Percentiles rank a stretch among this genome's conserved stretches.
These are phyloP conservation scores for Aspergillus quadrilineatus DNA, from an alignment of 2,329 filamentous ascomycete genomes.

Conservation along the genomic window DNA sequence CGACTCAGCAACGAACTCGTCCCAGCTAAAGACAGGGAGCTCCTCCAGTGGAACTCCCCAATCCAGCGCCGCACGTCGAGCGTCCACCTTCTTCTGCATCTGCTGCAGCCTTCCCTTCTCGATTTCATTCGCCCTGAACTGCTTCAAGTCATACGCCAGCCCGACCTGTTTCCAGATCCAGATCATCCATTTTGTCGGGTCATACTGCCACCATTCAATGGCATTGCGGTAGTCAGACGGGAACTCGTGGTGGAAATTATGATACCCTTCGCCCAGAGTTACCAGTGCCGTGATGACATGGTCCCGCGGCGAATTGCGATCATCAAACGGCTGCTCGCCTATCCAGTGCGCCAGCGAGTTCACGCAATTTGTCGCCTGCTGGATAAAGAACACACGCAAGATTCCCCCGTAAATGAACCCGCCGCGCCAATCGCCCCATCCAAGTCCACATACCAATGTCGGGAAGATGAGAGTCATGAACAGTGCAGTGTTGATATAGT, in stretches of 20 bases:
- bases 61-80: conserved; percentile 1
- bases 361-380: conserved; percentile 80
- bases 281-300: conserved; percentile 15
- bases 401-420: conserved; percentile 59
- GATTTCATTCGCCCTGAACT: conserved; percentile 16
- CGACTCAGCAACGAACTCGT: conserved; percentile 6
- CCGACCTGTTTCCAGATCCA: conserved; percentile 16
- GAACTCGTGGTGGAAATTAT: conserved; percentile 23
- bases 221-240: conserved; percentile 20
- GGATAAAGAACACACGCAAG: conserved; percentile 72
- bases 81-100: conserved; percentile 13
- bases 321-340: conserved; percentile 19
- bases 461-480: conserved; percentile 14
- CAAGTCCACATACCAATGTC: conserved; percentile 9
- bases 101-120: conserved; percentile 19
- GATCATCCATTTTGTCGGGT: conserved; percentile 21
- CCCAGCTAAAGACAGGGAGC: conserved; percentile 16
- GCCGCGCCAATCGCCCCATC: conserved; percentile 17
- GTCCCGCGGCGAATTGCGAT: conserved; percentile 16
- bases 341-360: conserved; percentile 69
- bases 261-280: conserved; percentile 19
- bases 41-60: conserved; percentile 13
- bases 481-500: conserved; percentile 14
- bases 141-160: conserved; percentile 15
- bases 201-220: conserved; percentile 19